A percentile compares a stretch with the other conserved stretches of the same genome.
These are phyloP conservation scores for Hylodesmum podocarpum DNA, from an alignment of 306 rosid genomes.

Conservation along the genomic window DNA sequence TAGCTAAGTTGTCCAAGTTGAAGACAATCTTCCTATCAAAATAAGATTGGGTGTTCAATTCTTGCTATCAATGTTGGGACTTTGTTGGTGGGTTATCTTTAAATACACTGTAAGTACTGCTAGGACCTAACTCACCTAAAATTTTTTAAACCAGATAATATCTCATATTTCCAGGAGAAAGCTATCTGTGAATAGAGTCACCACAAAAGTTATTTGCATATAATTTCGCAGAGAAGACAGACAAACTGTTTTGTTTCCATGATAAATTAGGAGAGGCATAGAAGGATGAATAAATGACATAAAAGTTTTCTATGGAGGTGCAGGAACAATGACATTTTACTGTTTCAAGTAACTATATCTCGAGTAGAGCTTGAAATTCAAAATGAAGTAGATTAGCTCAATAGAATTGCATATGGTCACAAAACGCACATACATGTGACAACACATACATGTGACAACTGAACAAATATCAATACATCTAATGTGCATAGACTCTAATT, in stretches of 20 bases:
- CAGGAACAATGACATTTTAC: neutral
- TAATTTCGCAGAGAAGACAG: neutral
- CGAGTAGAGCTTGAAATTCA: neutral
- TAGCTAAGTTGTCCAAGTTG: neutral
- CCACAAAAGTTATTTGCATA: neutral
- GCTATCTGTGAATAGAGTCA: neutral
- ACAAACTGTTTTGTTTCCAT: neutral
- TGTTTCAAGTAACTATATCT: neutral
- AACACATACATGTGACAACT: neutral
- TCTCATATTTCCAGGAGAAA: neutral
- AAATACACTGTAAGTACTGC: too few species aligned
- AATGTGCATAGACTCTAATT: neutral
- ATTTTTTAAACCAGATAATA: too few species aligned
- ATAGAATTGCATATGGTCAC: neutral
- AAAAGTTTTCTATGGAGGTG: neutral
- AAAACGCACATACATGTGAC: neutral
- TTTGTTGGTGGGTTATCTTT: too few species aligned
- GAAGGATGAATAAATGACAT: neutral
- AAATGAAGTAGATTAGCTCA: conserved; percentile 10
- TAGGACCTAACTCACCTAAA: too few species aligned
- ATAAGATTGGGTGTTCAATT: neutral
- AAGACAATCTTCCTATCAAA: neutral
- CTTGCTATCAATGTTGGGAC: too few species aligned
- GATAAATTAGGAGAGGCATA: neutral
- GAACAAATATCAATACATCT: conserved; percentile 1